Evolutionary conservation across 495 filamentous ascomycete species (phyloP), one percentile per base, ranked within the genome.

Genomic region (Daldinia caldariorum): DNA sequence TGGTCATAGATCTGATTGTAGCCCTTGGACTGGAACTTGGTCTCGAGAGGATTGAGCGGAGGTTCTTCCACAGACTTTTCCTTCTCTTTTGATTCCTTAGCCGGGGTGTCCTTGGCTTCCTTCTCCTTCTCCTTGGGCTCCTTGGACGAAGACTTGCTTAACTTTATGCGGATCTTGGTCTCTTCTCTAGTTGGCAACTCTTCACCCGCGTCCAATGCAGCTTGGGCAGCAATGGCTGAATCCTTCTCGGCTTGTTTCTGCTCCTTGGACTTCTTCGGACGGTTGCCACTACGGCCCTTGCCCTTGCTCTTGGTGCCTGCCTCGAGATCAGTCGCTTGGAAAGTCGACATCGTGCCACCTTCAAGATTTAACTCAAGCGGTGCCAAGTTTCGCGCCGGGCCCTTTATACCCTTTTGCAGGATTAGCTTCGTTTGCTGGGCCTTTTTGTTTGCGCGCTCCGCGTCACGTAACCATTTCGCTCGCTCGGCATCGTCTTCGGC

Each of bases 1-100:
- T 97, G 94, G 74, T 97, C 95, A 79, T 97, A 97, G 39, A 99
- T 95, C 79, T 97, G 94, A 71, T 94, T 92, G 82, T 95, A 98
- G 22, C 92, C 92, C 76, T 97, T 97, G 37, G 93, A 94, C 67
- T 90, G 90, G 80, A 91, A 95, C 59, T 87, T 86, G 58, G 79
- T 79, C 69, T 84, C 82, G 34, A 83, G 77, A 56, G 75, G 73
- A 16, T 77, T 73, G 38, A 79, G 74, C 37, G 84, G 83, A 9
- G 81, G 80, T 41, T 84, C 82, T 58, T 84, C 84, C 13, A 87
- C 89, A 1, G 87, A 87, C 66, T 87, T 82, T 68, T 94, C 91
- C 75, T 89, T 90, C 50, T 85, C 86, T 70, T 91, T 92, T 22
- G 83, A 79, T 47, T 91, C 87, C 78, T 88, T 90, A 62, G 84